These are phyloP conservation scores for Lanmaoa rubissima DNA, from an alignment of 768 basidiomycete genomes.

Conservation along the genomic window DNA sequence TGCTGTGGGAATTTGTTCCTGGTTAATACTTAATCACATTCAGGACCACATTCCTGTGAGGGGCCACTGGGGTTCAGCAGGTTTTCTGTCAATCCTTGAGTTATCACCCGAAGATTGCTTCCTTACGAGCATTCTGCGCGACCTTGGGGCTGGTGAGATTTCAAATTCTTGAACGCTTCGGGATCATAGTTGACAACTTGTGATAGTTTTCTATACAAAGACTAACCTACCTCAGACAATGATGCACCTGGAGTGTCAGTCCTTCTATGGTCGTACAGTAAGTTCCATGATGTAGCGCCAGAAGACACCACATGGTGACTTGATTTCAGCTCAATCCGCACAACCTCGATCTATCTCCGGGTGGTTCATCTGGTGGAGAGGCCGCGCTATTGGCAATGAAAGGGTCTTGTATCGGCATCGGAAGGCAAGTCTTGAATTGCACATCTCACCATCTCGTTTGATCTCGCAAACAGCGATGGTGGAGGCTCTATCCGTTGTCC, in stretches of 20 bases:
- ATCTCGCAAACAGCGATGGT: slow-evolving; percentile 19
- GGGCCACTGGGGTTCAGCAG: slow-evolving; percentile 38
- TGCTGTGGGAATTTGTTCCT: neutral
- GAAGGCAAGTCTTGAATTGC: slow-evolving; percentile 31
- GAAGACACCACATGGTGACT: neutral
- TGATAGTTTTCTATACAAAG: slow-evolving; percentile 41
- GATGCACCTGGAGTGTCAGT: slow-evolving; percentile 38
- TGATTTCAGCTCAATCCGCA: slow-evolving; percentile 41
- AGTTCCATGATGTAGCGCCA: neutral
- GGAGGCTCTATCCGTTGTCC: slow-evolving; percentile 43
- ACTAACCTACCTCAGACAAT: slow-evolving; percentile 44
- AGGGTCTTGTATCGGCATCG: slow-evolving; percentile 46
- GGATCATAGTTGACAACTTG: slow-evolving; percentile 5
- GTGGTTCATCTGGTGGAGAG: slow-evolving; percentile 57
- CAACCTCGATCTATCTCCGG: slow-evolving; percentile 42
- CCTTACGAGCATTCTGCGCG: slow-evolving; percentile 37
- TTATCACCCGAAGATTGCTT: slow-evolving; percentile 24
- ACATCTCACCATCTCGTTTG: neutral
- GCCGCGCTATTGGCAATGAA: slow-evolving; percentile 45
- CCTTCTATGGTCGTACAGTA: slow-evolving; percentile 34
- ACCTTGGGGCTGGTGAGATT: slow-evolving; percentile 40
- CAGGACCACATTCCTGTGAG: slow-evolving; percentile 43
- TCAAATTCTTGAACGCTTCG: neutral
- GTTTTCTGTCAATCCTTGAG: slow-evolving; percentile 32
- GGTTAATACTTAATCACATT: neutral